Evolutionary conservation across 352 stramenopile genomes (phyloP).

Genomic region (Phytopythium sindhum): DNA sequence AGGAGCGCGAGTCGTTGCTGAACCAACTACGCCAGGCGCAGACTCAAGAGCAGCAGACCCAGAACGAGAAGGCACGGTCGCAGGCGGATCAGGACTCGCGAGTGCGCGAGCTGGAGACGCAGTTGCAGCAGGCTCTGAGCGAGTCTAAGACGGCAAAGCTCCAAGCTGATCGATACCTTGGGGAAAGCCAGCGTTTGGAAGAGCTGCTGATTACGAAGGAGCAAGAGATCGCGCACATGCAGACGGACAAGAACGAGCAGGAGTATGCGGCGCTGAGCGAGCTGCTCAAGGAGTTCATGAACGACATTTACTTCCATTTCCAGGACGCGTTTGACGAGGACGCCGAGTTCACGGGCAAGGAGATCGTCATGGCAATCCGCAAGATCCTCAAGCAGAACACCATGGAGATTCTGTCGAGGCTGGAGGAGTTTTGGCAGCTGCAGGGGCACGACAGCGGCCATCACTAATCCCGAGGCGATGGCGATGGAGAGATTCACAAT

Average conservation of each 20-base stretch:
- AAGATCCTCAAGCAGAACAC: slow-evolving; percentile 87
- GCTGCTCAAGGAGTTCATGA: slow-evolving; percentile 84
- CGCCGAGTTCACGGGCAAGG: slow-evolving; percentile 76
- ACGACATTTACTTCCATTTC: slow-evolving; percentile 87
- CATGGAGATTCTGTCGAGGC: slow-evolving; percentile 65
- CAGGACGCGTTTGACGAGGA: slow-evolving; percentile 85
- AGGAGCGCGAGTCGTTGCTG: slow-evolving; percentile 46
- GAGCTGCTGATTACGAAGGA: slow-evolving; percentile 46
- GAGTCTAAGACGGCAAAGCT: slow-evolving; percentile 37
- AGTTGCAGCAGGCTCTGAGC: slow-evolving; percentile 40
- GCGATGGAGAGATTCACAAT: neutral
- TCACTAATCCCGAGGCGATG: neutral
- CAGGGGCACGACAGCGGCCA: slow-evolving; percentile 24
- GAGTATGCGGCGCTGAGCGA: slow-evolving; percentile 60
- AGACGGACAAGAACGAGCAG: slow-evolving; percentile 41
- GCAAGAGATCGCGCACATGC: slow-evolving; percentile 42
- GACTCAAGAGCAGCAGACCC: slow-evolving; percentile 45
- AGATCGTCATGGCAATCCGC: slow-evolving; percentile 77
- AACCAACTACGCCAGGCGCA: slow-evolving; percentile 47
- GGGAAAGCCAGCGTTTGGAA: slow-evolving; percentile 43
- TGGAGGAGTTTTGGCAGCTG: slow-evolving; percentile 71
- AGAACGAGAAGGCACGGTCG: slow-evolving; percentile 54
- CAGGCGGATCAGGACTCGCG: slow-evolving; percentile 43
- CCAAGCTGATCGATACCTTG: slow-evolving; percentile 42
- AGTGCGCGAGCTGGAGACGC: slow-evolving; percentile 42